Evolutionary conservation across 1,139 yeast species (phyloP).

Genomic region (Suhomyces wounanorum): DNA sequence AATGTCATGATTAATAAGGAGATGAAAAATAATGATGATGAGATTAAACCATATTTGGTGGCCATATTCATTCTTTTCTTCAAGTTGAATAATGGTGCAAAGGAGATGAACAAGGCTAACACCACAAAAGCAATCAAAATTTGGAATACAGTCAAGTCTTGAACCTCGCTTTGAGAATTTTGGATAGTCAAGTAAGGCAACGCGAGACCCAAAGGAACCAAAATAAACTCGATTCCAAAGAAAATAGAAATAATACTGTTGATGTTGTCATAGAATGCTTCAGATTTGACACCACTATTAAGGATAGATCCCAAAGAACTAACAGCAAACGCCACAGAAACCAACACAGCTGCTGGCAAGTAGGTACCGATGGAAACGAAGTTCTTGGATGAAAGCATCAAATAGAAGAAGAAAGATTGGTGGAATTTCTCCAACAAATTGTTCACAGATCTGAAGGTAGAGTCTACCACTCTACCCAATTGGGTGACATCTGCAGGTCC

Average conservation of each 20-base stretch:
- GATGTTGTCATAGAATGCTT: conserved; percentile 27
- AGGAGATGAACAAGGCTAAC: conserved; percentile 22
- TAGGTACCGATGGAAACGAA: conserved; percentile 95
- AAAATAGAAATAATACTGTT: conserved; percentile 32
- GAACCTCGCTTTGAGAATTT: conserved; percentile 15
- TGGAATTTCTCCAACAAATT: conserved; percentile 94
- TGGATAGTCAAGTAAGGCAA: conserved; percentile 29
- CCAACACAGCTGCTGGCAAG: conserved; percentile 78
- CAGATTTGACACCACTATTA: conserved; percentile 38
- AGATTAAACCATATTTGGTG: conserved; percentile 33
- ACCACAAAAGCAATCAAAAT: conserved; percentile 24
- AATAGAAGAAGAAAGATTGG: conserved; percentile 92
- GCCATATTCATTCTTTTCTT: conserved; percentile 21
- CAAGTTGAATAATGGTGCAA: conserved; percentile 22
- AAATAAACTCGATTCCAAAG: conserved; percentile 37
- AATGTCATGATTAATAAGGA: conserved; percentile 74
- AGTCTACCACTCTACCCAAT: conserved; percentile 87
- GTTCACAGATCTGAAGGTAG: conserved; percentile 84
- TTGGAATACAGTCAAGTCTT: conserved; percentile 19
- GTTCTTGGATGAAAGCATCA: conserved; percentile 71
- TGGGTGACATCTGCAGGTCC: conserved; percentile 83
- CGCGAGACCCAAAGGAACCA: conserved; percentile 29
- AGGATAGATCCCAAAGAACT: conserved; percentile 66
- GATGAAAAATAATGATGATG: conserved; percentile 56
- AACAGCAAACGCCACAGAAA: conserved; percentile 70